phyloP scores from a whole-genome alignment of 202 grass and related monocot genomes.

The Saccharum hybrid region DNA sequence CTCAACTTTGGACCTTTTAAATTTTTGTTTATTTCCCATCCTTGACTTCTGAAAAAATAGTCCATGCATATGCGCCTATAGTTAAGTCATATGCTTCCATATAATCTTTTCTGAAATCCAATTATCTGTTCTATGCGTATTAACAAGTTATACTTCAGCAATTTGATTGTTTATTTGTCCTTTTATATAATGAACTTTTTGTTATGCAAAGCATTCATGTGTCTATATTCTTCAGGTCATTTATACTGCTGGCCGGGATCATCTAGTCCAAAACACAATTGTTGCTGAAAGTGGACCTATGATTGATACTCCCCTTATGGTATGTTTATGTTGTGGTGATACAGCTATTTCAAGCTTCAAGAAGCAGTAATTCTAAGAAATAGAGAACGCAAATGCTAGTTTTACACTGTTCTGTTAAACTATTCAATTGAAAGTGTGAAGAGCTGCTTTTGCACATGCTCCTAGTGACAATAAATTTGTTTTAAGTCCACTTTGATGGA shows the following conservation, averaged over 20 bases:
- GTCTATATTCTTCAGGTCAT: conserved; percentile 72
- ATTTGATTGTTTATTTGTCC: conserved; percentile 29
- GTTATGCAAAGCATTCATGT: conserved; percentile 15
- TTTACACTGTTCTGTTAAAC: conserved; percentile 22
- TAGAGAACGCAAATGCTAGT: conserved; percentile 24
- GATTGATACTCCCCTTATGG: conserved; percentile 70
- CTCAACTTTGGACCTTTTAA: background rate
- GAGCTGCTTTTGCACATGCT: conserved; percentile 20
- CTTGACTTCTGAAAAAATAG: background rate
- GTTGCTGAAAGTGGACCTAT: conserved; percentile 73
- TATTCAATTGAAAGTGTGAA: conserved; percentile 13
- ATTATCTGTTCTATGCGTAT: conserved; percentile 10
- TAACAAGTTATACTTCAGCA: conserved; percentile 4
- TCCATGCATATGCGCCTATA: conserved; percentile 2
- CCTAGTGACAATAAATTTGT: conserved; percentile 17
- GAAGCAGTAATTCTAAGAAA: background rate
- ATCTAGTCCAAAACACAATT: conserved; percentile 76
- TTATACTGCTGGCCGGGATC: conserved; percentile 85
- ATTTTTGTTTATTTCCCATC: conserved; percentile 9
- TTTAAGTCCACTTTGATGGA: background rate
- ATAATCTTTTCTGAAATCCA: conserved; percentile 19
- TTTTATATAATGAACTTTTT: conserved; percentile 4
- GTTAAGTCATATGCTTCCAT: conserved; percentile 6
- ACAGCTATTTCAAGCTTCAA: conserved; percentile 35
- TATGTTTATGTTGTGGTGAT: conserved; percentile 45